Conservation (phyloP, 78 protist genomes). For the Dictyostelium citrinum region DNA sequence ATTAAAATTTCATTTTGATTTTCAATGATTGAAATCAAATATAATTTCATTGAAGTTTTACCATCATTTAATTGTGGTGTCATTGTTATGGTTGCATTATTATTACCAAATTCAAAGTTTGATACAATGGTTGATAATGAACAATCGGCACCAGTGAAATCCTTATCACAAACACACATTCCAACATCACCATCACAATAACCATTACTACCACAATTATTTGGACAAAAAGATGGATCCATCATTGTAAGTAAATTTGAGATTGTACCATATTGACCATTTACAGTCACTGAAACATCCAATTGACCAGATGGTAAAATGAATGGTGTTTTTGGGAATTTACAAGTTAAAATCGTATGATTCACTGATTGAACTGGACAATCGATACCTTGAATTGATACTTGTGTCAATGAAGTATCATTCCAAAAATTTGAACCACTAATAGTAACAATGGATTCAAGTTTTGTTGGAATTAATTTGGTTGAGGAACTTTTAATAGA, state of each 20-base stretch:
- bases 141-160: background rate
- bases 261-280: background rate
- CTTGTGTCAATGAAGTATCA: background rate
- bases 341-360: background rate
- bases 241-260: background rate
- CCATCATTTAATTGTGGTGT: background rate
- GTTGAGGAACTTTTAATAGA: background rate
- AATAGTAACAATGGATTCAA: background rate
- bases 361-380: background rate
- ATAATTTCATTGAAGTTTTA: background rate
- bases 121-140: background rate
- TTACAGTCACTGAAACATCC: background rate
- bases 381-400: background rate
- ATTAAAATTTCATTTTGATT: background rate
- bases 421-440: constrained; percentile 26
- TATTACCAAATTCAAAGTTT: background rate
- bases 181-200: background rate
- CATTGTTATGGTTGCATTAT: background rate
- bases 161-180: background rate
- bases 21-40: background rate
- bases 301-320: background rate
- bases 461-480: background rate
- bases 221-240: constrained; percentile 9
- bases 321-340: constrained; percentile 7
- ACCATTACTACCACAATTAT: background rate